Percentiles rank a stretch among this genome's conserved stretches.
These are phyloP conservation scores for Cladosporium colombiae DNA, from an alignment of 2,329 filamentous ascomycete genomes.

Conservation along the genomic window DNA sequence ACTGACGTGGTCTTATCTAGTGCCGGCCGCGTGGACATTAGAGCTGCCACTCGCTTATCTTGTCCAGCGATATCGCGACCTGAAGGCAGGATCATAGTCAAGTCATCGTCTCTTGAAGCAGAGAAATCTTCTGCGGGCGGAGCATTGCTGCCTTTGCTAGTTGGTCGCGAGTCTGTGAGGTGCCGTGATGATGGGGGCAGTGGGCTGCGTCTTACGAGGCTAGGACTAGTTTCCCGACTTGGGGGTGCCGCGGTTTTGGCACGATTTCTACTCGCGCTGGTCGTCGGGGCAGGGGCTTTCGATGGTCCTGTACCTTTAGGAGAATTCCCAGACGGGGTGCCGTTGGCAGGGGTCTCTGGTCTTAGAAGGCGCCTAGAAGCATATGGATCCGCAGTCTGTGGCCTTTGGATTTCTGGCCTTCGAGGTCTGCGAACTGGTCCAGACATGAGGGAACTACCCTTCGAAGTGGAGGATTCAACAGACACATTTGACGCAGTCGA, in stretches of 20 bases:
- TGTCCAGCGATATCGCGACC: not conserved
- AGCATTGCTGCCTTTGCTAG: slow-evolving; percentile 36
- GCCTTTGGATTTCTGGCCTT: slow-evolving; percentile 49
- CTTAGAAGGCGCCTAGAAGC: slow-evolving; percentile 40
- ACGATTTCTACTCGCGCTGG: slow-evolving; percentile 32
- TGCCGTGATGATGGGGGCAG: slow-evolving; percentile 23
- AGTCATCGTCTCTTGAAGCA: slow-evolving; percentile 44
- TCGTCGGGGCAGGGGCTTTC: slow-evolving; percentile 32
- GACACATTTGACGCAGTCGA: slow-evolving; percentile 36
- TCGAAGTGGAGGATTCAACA: slow-evolving; percentile 35
- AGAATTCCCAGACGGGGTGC: slow-evolving; percentile 49
- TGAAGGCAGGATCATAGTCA: slow-evolving; percentile 51
- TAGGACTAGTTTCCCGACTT: slow-evolving; percentile 37
- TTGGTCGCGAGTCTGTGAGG: slow-evolving; percentile 31
- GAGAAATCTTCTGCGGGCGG: slow-evolving; percentile 27
- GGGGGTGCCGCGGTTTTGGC: slow-evolving; percentile 26
- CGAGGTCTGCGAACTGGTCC: slow-evolving; percentile 60
- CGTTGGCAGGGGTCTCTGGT: slow-evolving; percentile 49
- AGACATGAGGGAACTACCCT: slow-evolving; percentile 53
- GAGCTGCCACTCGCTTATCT: slow-evolving; percentile 7
- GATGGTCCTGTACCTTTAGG: slow-evolving; percentile 36
- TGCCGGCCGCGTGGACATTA: slow-evolving; percentile 33
- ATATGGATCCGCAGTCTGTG: slow-evolving; percentile 59
- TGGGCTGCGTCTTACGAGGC: slow-evolving; percentile 30
- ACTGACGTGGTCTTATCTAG: slow-evolving; percentile 42